Evolutionary conservation across 2,329 filamentous ascomycete species (phyloP), one percentile per base, ranked within the genome.

Genomic region (Aspergillus glaucus): DNA sequence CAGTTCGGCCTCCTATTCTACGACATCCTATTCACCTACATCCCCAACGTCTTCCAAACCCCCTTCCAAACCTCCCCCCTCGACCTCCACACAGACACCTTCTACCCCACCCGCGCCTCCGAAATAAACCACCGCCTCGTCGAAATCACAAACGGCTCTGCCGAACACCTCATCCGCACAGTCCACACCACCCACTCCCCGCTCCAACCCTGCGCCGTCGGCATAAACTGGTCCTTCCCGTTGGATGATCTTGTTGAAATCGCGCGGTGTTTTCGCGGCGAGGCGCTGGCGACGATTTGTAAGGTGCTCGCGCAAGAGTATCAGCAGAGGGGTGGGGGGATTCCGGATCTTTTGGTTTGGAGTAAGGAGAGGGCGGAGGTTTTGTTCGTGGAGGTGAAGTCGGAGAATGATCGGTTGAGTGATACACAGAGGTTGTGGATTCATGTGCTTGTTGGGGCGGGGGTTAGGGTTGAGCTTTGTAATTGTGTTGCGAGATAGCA

Each of bases 351-450:
- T 54, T 87, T 98, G 55, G 77, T 98, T 2, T 98, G 93, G 93
- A 81, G 82, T 59, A 60, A 70, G 21, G 73, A 71, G 47, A 74
- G 63, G 49, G 75, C 75, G 36, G 79, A 86, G 63, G 84, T 87
- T 55, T 84, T 89, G 78, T 92, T 93, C 67, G 79, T 79, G 4
- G 85, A 88, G 68, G 86, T 90, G 49, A 90, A 91, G 74, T 88
- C 84, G 57, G 85, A 84, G 65, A 96, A 95, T 69, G 93, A 98
- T 75, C 82, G 90, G 36, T 74, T 98, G 62, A 97, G 92, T 69
- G 93, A 98, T 74, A 95, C 91, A 15, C 93, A 98, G 73, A 77
- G 93, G 58, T 78, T 98, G 57, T 98, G 93, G 93, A 95, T 97
- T 61, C 88, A 97, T 75, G 89, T 96, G 6, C 77, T 98, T 46